Evolutionary conservation across 768 basidiomycete species (phyloP).

Genomic region (Chalciporus chontae): DNA sequence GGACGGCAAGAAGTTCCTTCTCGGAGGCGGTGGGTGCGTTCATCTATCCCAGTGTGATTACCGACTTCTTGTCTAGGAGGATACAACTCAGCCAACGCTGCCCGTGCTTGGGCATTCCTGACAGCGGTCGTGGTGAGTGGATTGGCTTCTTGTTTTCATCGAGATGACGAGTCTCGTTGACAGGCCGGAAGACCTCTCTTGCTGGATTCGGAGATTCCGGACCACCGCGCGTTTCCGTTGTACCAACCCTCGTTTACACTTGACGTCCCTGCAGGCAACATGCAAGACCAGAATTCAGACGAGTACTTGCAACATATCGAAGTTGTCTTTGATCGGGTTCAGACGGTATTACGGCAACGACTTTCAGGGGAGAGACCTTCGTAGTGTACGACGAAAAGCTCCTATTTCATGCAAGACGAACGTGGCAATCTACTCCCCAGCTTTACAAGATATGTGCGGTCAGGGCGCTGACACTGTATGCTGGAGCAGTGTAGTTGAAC

Average conservation of each 20-base stretch:
- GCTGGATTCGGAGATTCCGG: constrained; percentile 67
- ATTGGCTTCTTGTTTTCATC: background rate
- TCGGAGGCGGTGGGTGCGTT: constrained; percentile 62
- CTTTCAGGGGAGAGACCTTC: constrained; percentile 1
- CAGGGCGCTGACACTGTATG: constrained; percentile 39
- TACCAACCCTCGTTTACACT: constrained; percentile 83
- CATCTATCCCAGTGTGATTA: background rate
- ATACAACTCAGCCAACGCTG: constrained; percentile 79
- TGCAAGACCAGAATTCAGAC: constrained; percentile 68
- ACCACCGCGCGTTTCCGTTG: constrained; percentile 65
- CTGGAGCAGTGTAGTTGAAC: constrained; percentile 55
- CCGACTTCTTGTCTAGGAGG: constrained; percentile 52
- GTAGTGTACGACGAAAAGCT: background rate
- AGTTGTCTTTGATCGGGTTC: constrained; percentile 35
- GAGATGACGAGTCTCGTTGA: background rate
- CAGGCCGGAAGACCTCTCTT: constrained; percentile 56
- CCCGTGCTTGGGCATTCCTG: constrained; percentile 81
- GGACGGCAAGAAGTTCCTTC: constrained; percentile 60
- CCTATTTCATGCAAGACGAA: too few relatives aligned
- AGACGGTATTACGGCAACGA: constrained; percentile 20
- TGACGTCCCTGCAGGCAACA: constrained; percentile 69
- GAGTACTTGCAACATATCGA: constrained; percentile 51
- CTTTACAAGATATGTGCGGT: constrained; percentile 8
- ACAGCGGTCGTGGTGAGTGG: constrained; percentile 69
- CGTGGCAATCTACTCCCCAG: background rate